These are phyloP conservation scores for Candida hungchunana DNA, from an alignment of 805 yeast genomes.

Conservation along the genomic window DNA sequence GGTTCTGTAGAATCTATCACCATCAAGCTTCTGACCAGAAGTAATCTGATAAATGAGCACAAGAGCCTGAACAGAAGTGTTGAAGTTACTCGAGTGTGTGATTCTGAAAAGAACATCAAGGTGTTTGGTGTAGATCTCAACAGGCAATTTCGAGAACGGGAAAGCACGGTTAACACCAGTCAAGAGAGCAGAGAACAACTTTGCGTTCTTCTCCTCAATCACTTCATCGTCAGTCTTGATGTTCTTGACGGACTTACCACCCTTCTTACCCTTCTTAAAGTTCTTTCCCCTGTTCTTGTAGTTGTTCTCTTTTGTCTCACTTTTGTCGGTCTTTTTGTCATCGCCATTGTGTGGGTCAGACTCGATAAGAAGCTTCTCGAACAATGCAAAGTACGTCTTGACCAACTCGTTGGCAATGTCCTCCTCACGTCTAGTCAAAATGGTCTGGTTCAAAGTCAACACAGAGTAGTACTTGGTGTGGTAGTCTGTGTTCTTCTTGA, in stretches of 20 bases:
- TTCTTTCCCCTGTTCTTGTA: conserved; percentile 67
- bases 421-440: conserved; percentile 71
- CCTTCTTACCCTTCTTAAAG: conserved; percentile 79
- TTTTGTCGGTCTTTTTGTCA: conserved; percentile 31
- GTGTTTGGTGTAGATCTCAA: conserved; percentile 68
- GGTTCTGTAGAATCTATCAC: conserved; percentile 78
- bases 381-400: conserved; percentile 79
- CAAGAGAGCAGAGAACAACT: conserved; percentile 81
- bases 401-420: conserved; percentile 80
- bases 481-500: conserved; percentile 72
- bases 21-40: conserved; percentile 48
- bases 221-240: conserved; percentile 63
- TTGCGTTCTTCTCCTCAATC: conserved; percentile 74
- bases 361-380: conserved; percentile 75
- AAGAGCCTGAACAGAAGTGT: conserved; percentile 90
- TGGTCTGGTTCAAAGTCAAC: conserved; percentile 88
- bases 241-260: conserved; percentile 73
- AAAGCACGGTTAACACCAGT: conserved; percentile 96
- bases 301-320: conserved; percentile 39
- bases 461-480: conserved; percentile 87
- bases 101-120: conserved; percentile 81
- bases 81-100: conserved; percentile 91
- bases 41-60: conserved; percentile 80
- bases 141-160: conserved; percentile 79
- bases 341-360: conserved; percentile 48